phyloP scores from a whole-genome alignment of 257 asterid species.

The Nicotiana noctiflora region DNA sequence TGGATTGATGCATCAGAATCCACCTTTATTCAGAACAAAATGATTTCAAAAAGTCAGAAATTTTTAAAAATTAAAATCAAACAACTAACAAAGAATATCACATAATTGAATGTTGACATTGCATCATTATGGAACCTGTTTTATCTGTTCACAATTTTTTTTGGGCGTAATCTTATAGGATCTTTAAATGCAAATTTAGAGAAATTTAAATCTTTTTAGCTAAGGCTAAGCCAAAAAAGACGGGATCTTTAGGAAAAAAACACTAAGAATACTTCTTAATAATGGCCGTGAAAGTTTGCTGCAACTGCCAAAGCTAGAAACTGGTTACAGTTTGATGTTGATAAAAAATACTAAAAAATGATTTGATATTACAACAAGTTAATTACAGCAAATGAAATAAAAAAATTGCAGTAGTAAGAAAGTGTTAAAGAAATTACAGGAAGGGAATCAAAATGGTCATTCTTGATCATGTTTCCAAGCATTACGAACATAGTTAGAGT shows the following conservation, averaged over 20 bases:
- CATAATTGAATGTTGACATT: not conserved
- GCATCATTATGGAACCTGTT: not conserved
- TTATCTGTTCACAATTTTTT: not conserved
- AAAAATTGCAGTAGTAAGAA: not conserved
- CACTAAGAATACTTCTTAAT: not conserved
- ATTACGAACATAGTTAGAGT: slow-evolving; percentile 52
- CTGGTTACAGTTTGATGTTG: not conserved
- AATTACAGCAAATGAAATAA: not conserved
- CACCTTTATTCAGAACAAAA: not conserved
- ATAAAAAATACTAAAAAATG: not conserved
- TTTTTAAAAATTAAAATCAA: not conserved
- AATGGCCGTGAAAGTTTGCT: not conserved
- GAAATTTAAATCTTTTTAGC: not conserved
- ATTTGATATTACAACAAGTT: not conserved
- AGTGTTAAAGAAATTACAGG: slow-evolving; percentile 16
- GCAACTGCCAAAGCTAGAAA: not conserved
- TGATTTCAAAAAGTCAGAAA: not conserved
- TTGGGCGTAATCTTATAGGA: not conserved
- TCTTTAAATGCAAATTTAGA: not conserved
- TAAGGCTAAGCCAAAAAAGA: not conserved
- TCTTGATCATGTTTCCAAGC: slow-evolving; percentile 57
- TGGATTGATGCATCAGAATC: slow-evolving; percentile 1
- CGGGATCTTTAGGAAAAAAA: not conserved
- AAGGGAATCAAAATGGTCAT: slow-evolving; percentile 41
- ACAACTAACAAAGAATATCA: not conserved